Percentiles rank a stretch among this genome's conserved stretches.
Conservation (phyloP, 2,329 filamentous ascomycete genomes). For the Bretziella fagacearum region DNA sequence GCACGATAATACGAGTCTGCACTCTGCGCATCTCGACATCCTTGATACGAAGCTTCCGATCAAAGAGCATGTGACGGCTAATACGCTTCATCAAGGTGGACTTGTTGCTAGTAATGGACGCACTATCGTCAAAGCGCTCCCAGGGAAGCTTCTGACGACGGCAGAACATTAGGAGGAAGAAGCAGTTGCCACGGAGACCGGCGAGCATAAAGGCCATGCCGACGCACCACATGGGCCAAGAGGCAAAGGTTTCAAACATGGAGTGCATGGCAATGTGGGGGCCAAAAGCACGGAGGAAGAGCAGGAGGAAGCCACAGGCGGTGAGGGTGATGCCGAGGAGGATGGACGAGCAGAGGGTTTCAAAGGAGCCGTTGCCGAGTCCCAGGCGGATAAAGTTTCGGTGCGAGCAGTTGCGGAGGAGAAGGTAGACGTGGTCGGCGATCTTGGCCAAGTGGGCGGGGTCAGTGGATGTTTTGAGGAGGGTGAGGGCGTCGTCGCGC, state of each 20-base stretch:
- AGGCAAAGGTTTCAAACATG: conserved; percentile 26
- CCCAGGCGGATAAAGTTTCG: conserved; percentile 36
- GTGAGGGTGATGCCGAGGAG: conserved; percentile 27
- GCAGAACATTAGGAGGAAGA: conserved; percentile 31
- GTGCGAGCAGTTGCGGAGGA: conserved; percentile 32
- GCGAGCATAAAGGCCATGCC: conserved; percentile 28
- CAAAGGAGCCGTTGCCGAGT: conserved; percentile 34
- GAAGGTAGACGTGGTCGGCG: conserved; percentile 30
- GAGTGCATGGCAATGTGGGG: conserved; percentile 24
- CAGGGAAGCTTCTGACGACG: conserved; percentile 30
- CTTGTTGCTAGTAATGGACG: conserved; percentile 17
- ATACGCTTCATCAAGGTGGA: conserved; percentile 20
- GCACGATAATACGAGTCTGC: conserved; percentile 29
- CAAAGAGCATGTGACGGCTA: conserved; percentile 30
- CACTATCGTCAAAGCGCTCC: conserved; percentile 29
- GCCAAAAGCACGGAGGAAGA: conserved; percentile 25
- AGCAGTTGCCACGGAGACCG: conserved; percentile 30
- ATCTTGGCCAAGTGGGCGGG: conserved; percentile 26
- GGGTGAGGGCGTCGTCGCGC: conserved; percentile 24
- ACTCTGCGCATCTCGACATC: conserved; percentile 26
- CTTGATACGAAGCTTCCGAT: conserved; percentile 29
- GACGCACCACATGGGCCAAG: conserved; percentile 31
- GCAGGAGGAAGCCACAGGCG: conserved; percentile 24
- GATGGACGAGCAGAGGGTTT: conserved; percentile 31
- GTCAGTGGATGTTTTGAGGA: conserved; percentile 23